A percentile compares a stretch with the other conserved stretches of the same genome.
Conservation (phyloP, 1,284 basidiomycete genomes). For the Moniliella sp. region DNA sequence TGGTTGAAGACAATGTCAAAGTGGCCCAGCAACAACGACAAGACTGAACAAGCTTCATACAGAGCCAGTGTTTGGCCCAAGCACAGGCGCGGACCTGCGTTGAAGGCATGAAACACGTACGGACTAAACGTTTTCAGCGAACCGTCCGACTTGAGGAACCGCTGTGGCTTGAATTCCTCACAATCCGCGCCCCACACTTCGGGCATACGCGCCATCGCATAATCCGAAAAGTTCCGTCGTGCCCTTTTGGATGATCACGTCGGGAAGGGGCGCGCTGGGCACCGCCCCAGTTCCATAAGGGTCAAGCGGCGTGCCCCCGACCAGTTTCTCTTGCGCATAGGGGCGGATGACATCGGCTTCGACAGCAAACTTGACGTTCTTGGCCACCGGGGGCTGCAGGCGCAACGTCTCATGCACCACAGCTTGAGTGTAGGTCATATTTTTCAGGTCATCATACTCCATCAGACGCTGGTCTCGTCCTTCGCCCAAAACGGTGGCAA, state of each 20-base stretch:
- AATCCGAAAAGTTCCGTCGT: constrained; percentile 24
- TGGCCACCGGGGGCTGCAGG: too few species aligned
- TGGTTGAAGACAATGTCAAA: too few species aligned
- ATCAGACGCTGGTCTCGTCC: constrained; percentile 5
- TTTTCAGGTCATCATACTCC: constrained; percentile 13
- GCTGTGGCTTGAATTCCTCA: constrained; percentile 12
- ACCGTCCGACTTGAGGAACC: constrained; percentile 14
- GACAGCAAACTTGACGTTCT: too few species aligned
- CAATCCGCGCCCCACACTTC: constrained; percentile 19
- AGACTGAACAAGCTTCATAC: too few species aligned
- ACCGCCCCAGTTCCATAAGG: too few species aligned
- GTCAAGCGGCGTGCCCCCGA: too few species aligned
- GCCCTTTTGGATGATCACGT: too few species aligned
- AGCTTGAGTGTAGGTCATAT: constrained; percentile 13
- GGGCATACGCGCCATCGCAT: constrained; percentile 16
- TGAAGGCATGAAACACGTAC: constrained; percentile 14
- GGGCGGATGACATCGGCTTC: too few species aligned
- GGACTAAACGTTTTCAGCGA: constrained; percentile 11
- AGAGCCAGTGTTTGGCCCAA: constrained; percentile 19
- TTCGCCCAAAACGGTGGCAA: constrained; percentile 5
- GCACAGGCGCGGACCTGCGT: constrained; percentile 18
- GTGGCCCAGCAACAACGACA: too few species aligned
- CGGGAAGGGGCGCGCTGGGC: too few species aligned
- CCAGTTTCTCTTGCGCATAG: too few species aligned
- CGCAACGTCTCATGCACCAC: too few species aligned